Conservation (phyloP, 169 alveolate genomes). For the Plasmodium fragile region DNA sequence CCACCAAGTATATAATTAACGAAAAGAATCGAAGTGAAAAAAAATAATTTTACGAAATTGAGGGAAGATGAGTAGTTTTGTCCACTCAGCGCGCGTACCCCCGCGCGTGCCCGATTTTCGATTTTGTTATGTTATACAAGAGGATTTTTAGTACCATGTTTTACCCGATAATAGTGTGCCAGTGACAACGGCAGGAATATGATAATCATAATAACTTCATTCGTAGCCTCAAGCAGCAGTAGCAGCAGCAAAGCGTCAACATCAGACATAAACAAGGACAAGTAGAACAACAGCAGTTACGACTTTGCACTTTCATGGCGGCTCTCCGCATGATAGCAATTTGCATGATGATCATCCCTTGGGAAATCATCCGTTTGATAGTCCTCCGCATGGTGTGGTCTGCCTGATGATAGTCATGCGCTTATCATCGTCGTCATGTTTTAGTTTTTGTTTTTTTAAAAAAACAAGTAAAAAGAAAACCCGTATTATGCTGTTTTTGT, state of each 20-base stretch:
- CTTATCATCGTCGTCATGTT: constrained; percentile 1
- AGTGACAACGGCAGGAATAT: background rate
- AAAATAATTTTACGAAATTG: background rate
- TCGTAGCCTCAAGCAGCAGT: background rate
- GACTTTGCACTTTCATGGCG: background rate
- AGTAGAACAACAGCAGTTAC: background rate
- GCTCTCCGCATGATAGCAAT: constrained; percentile 5
- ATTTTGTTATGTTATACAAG: background rate
- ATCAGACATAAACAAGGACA: background rate
- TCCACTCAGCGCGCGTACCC: background rate
- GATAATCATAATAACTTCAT: background rate
- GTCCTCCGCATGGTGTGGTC: background rate
- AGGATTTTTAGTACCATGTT: background rate
- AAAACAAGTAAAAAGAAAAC: background rate
- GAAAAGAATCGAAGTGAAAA: constrained; percentile 30
- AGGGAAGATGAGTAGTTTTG: background rate
- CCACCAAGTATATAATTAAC: constrained; percentile 20
- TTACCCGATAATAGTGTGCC: background rate
- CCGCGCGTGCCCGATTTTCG: background rate
- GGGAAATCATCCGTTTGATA: constrained; percentile 9
- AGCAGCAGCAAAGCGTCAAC: background rate
- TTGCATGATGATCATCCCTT: constrained; percentile 15
- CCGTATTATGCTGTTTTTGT: background rate
- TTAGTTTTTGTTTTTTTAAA: constrained; percentile 22
- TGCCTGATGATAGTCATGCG: constrained; percentile 1